These are phyloP conservation scores for Boletales sp. DNA, from an alignment of 768 basidiomycete species.

Conservation along the genomic window DNA sequence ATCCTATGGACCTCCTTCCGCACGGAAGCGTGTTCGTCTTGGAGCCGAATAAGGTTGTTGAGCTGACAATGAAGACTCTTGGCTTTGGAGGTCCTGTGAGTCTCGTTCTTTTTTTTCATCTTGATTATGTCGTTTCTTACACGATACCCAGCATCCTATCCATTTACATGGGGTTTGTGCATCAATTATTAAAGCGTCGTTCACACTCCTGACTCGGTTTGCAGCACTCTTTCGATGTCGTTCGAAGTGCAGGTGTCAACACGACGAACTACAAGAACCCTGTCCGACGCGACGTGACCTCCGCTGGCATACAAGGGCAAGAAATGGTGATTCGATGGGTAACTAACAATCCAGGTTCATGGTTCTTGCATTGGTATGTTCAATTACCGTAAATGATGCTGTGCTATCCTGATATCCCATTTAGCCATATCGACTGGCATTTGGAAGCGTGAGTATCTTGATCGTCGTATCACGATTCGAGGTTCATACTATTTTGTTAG, in stretches of 20 bases:
- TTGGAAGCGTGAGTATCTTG: constrained; percentile 17
- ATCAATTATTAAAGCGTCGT: background rate
- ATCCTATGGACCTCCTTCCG: constrained; percentile 26
- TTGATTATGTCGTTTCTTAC: background rate
- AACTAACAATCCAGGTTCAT: constrained; percentile 63
- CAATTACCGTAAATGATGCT: background rate
- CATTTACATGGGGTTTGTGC: constrained; percentile 28
- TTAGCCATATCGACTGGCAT: constrained; percentile 31
- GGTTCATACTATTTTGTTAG: constrained; percentile 1
- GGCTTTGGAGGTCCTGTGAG: constrained; percentile 23
- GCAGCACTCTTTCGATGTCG: constrained; percentile 35
- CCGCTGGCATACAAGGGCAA: constrained; percentile 30
- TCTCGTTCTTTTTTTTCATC: background rate
- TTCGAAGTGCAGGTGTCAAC: constrained; percentile 27
- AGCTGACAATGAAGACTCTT: constrained; percentile 15
- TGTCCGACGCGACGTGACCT: constrained; percentile 31
- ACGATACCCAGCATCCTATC: constrained; percentile 21
- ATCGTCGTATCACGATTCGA: background rate
- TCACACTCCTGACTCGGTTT: background rate
- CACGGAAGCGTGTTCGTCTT: constrained; percentile 21
- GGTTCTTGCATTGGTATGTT: constrained; percentile 42
- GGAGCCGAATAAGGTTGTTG: constrained; percentile 27
- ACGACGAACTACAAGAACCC: constrained; percentile 34
- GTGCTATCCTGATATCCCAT: background rate
- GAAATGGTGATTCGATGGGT: constrained; percentile 51